phyloP scores from a whole-genome alignment of 2,329 filamentous ascomycete genomes.

The Knufia fluminis region DNA sequence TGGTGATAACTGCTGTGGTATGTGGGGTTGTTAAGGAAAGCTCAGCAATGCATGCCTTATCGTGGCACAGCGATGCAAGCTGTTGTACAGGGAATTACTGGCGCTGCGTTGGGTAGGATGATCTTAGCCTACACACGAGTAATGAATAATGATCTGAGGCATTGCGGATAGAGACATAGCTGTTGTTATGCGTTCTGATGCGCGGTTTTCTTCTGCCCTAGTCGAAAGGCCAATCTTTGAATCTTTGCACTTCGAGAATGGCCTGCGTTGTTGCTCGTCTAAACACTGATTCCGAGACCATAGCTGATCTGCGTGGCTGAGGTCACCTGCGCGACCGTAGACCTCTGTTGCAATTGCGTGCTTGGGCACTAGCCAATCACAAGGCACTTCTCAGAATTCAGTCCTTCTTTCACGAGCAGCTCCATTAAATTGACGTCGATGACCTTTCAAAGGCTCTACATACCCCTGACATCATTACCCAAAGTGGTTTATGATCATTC shows the following conservation, averaged over 20 bases:
- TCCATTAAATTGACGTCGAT: neutral
- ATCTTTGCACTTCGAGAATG: too few relatives aligned
- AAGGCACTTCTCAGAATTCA: neutral
- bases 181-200: too few relatives aligned
- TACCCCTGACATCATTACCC: neutral
- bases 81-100: neutral
- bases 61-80: neutral
- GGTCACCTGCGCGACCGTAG: neutral
- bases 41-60: too few relatives aligned
- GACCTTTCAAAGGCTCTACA: neutral
- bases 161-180: too few relatives aligned
- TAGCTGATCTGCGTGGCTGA: too few relatives aligned
- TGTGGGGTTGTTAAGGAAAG: constrained; percentile 6
- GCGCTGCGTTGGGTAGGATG: neutral
- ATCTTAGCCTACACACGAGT: neutral
- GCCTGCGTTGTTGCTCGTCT: too few relatives aligned
- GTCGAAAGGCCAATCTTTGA: too few relatives aligned
- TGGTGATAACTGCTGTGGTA: constrained; percentile 3
- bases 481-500: too few relatives aligned
- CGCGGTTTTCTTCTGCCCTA: too few relatives aligned
- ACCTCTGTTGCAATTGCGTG: neutral
- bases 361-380: neutral
- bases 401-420: neutral
- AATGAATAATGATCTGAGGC: neutral
- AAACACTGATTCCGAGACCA: too few relatives aligned